Evolutionary conservation across 805 yeast genomes (phyloP), one percentile per base, ranked within the genome.

Genomic region (Candida awuae): DNA sequence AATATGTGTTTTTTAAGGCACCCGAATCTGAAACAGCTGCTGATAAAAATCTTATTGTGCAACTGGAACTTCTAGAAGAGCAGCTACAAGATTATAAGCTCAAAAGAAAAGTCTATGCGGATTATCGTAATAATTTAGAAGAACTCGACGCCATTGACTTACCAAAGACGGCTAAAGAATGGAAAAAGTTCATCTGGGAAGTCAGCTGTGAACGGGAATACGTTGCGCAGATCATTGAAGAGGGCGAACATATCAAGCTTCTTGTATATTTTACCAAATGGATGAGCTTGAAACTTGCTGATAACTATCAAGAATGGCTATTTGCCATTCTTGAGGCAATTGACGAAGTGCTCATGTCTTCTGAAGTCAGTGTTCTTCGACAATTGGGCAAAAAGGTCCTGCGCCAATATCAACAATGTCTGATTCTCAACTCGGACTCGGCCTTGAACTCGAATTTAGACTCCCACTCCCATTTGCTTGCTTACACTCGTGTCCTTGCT

Each of bases 231-330:
- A 42, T 59, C 2, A 37, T 70, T n/a, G 65, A 59, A 32, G 68
- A 66, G 30, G 49, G 46, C 5, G 54, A 56, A 30, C 50, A 54
- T 15, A 50, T 68, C 32, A 57, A 65, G 33, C 50, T 70, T 32
- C 38, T 66, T 8, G 64, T 63, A n/a, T 69, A 68, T 48, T 58
- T 56, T 34, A 58, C 63, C 8, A 61, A 62, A 39, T 72, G 76
- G 75, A 47, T 65, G 17, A 54, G 58, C 21, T 55, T 53, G 15
- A 56, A 50, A 20, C 47, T 62, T 32, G 52, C 61, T 29, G 43
- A 38, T 0, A 53, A 53, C 29, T 55, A 56, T 31, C 46, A 46
- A 16, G 37, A 42, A 12, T 73, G 79, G 79, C 49, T 68, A 1
- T 62, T 63, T 47, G 58, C 56, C 2, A 40, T 65, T 17, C 48